These are phyloP conservation scores for Ceratobasidium sp. DNA, from an alignment of 1,284 basidiomycete genomes.

Conservation along the genomic window DNA sequence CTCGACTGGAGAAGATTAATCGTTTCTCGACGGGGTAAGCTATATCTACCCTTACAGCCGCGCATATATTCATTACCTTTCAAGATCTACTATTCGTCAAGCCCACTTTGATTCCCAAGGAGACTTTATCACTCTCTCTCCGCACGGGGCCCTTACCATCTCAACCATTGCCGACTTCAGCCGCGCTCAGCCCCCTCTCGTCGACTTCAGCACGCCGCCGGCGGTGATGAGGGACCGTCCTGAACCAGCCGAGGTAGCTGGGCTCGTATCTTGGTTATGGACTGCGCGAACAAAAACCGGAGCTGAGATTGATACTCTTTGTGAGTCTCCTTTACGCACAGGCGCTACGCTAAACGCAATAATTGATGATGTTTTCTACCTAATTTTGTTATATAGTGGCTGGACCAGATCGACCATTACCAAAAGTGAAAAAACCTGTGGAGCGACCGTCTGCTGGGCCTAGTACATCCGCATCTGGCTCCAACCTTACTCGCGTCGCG, in stretches of 20 bases:
- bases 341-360: too few relatives aligned
- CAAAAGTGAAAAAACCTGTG: conserved; percentile 31
- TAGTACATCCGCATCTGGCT: conserved; percentile 7
- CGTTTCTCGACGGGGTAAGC: conserved; percentile 60
- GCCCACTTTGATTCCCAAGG: conserved; percentile 13
- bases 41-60: neutral
- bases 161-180: conserved; percentile 37
- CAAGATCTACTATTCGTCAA: conserved; percentile 27
- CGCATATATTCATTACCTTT: conserved; percentile 19
- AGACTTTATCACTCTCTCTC: conserved; percentile 13
- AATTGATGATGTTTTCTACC: neutral
- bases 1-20: conserved; percentile 71
- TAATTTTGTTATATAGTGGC: conserved; percentile 39
- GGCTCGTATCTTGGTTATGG: conserved; percentile 47
- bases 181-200: conserved; percentile 37
- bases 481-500: neutral
- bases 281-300: conserved; percentile 39
- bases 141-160: conserved; percentile 5
- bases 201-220: conserved; percentile 37
- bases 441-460: neutral
- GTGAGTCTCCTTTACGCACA: conserved; percentile 43
- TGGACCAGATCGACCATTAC: conserved; percentile 47
- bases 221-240: conserved; percentile 23
- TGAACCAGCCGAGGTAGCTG: conserved; percentile 1
- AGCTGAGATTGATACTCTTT: conserved; percentile 42